Base-by-base conservation (phyloP, 148 eudicot genomes). In the Vaccinium corymbosum region DNA sequence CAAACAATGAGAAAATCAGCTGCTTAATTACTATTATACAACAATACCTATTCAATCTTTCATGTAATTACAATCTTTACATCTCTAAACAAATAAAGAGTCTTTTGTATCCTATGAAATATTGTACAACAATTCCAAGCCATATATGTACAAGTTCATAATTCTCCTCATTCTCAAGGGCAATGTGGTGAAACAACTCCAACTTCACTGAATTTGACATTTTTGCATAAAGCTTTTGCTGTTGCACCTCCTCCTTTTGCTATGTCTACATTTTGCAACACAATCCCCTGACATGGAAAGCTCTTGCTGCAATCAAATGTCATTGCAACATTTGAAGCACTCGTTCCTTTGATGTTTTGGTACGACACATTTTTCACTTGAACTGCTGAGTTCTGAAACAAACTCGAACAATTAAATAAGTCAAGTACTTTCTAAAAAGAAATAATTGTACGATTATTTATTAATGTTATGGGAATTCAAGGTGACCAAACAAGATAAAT, bases 321-420 rank as follows among this genome's bases (percentile, higher is more conserved):
- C 4, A 93, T 84, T 0, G 97, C 97, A 4, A 78, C 77, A 2
- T 89, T 46, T 0, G 93, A 82, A 8, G 91, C 83, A 82, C 95
- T 92, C 46, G 95, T 93, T 35, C 98, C 95, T 46, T 38, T 92
- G n/a, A 95, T 92, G 72, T 90, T 92, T 79, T 86, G 68, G 83
- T 93, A 95, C 73, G 83, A 42, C 82, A 95, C 95, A 80, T 93
- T 82, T 71, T 78, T 84, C 49, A 95, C 90, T 83, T 93, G 90
- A 13, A 93, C 95, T 0, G 94, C 93, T 1, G 93, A 90, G 1
- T 6, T 55, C 98, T 93, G 87, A 14, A 14, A 42, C 57, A 76
- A 76, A 22, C 70, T 9, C 27, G 5, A 9, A 6, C 25, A 7
- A 61, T 20, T n/a, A 20, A 32, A 32, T 32, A 32, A 16, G 7